Base-by-base conservation (phyloP, 805 yeast genomes). In the Pichia phayaonensis region DNA sequence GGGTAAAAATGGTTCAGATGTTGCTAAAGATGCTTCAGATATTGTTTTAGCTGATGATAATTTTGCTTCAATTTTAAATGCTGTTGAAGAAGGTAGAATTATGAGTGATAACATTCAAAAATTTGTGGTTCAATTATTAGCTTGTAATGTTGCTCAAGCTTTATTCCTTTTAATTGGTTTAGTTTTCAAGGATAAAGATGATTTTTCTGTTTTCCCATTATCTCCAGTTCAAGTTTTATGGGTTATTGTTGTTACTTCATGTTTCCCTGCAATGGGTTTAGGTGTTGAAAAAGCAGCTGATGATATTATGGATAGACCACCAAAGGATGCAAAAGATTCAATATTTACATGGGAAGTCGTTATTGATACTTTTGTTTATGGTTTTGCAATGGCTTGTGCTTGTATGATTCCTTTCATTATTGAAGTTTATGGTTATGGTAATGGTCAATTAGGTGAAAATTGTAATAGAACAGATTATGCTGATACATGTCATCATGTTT, bases 261-360 rank as follows among this genome's bases (percentile, higher is more conserved):
- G 89, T 58, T 83, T 84, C 73, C 92, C 92, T 42, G 90, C 90
- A 21, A 84, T 85, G 87, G 90, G 92, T 26, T 75, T 84, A 48
- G 89, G 89, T 47, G 72, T 81, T 50, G 88, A 84, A 64, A 71
- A 70, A 52, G 88, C 88, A 0, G 72, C 75, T 54, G 77, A 79
- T 38, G 88, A 81, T 60, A 68, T 82, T 41, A 80, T 84, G 80
- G 73, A 76, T 39, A 72, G 74, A 55, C 81, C 84, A 27, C 90
- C 90, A 42, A 80, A 78, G 55, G 79, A 76, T 50, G 66, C 78
- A 16, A 74, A 68, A 50, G 72, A 69, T 46, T 74, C 76, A 23
- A 79, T 84, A 44, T 84, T 84, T 63, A 81, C 89, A 1, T 70
- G 74, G 75, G 87, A 83, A 57, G 75, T 84, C 49, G 67, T 88